Evolutionary conservation across 2,329 filamentous ascomycete genomes (phyloP).

Genomic region (Ophiocordyceps robertsii): DNA sequence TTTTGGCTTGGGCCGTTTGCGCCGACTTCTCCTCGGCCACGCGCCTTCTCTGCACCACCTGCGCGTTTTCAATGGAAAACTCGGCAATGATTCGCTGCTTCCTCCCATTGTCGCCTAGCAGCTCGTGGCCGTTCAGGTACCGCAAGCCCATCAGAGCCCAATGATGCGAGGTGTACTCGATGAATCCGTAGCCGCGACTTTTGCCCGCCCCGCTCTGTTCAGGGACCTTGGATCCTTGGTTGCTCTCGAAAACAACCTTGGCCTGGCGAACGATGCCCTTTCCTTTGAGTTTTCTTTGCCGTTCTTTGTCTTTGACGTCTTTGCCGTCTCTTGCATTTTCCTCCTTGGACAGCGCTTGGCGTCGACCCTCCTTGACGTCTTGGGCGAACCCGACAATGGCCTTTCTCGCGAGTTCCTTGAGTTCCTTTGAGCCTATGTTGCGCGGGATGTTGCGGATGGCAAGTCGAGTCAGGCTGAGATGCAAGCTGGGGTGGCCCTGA

Average conservation of each 20-base stretch:
- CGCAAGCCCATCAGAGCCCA: slow-evolving; percentile 89
- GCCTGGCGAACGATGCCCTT: slow-evolving; percentile 84
- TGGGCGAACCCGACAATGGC: slow-evolving; percentile 90
- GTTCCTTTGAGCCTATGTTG: slow-evolving; percentile 67
- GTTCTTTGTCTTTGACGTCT: slow-evolving; percentile 69
- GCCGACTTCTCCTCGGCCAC: slow-evolving; percentile 21
- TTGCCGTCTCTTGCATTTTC: slow-evolving; percentile 70
- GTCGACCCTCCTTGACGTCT: slow-evolving; percentile 68
- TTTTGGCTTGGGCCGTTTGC: slow-evolving; percentile 12
- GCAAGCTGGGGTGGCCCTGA: slow-evolving; percentile 77
- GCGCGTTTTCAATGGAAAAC: slow-evolving; percentile 95
- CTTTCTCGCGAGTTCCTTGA: slow-evolving; percentile 82
- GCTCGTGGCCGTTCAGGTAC: slow-evolving; percentile 72
- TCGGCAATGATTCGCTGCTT: slow-evolving; percentile 88
- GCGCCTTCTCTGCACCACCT: slow-evolving; percentile 69
- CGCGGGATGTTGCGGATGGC: slow-evolving; percentile 85
- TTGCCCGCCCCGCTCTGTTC: slow-evolving; percentile 67
- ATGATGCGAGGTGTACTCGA: slow-evolving; percentile 89
- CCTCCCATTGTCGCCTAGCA: slow-evolving; percentile 52
- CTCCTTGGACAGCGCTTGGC: slow-evolving; percentile 75
- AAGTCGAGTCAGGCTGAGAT: slow-evolving; percentile 79
- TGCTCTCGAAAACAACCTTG: slow-evolving; percentile 87
- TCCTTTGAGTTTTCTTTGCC: slow-evolving; percentile 63
- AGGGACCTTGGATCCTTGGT: slow-evolving; percentile 68
- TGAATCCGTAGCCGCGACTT: slow-evolving; percentile 90